phyloP scores from a whole-genome alignment of 495 filamentous ascomycete genomes.

The Aspergillus sparsus region DNA sequence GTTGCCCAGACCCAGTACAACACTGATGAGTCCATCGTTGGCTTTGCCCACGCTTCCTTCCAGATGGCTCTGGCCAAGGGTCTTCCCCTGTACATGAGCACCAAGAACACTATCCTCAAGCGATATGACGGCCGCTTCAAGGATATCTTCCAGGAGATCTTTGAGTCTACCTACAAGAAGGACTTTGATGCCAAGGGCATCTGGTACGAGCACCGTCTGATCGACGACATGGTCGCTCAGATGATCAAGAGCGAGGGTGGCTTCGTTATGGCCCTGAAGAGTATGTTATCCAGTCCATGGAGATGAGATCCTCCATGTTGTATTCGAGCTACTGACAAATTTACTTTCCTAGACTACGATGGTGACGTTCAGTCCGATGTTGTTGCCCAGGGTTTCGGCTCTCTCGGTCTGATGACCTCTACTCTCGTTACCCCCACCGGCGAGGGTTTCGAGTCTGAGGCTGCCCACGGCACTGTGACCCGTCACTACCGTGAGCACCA shows the following conservation, averaged over 20 bases:
- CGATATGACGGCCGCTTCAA: conserved; percentile 98
- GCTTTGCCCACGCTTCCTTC: conserved; percentile 95
- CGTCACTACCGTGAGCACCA: conserved; percentile 99
- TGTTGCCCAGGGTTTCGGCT: conserved; percentile 96
- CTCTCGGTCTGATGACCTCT: conserved; percentile 96
- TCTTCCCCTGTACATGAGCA: conserved; percentile 95
- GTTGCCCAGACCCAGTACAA: conserved; percentile 96
- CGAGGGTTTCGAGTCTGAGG: conserved; percentile 95
- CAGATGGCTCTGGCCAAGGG: conserved; percentile 86
- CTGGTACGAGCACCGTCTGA: conserved; percentile 99
- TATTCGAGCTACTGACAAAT: conserved; percentile 12
- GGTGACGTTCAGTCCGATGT: conserved; percentile 99
- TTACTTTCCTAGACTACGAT: conserved; percentile 74
- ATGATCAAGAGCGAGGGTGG: conserved; percentile 98
- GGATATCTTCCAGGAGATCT: conserved; percentile 98
- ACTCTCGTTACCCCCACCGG: conserved; percentile 94
- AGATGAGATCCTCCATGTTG: neutral
- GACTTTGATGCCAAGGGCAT: conserved; percentile 87
- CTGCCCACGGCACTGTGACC: conserved; percentile 96
- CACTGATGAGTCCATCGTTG: conserved; percentile 89
- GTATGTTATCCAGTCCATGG: conserved; percentile 46
- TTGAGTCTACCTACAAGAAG: conserved; percentile 80
- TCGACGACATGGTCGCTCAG: conserved; percentile 99
- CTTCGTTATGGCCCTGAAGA: conserved; percentile 97
- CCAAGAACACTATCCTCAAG: conserved; percentile 99